Percentiles rank a stretch among this genome's conserved stretches.
Evolutionary conservation across 495 filamentous ascomycete species (phyloP).

Genomic region (Aspergillus affinis): DNA sequence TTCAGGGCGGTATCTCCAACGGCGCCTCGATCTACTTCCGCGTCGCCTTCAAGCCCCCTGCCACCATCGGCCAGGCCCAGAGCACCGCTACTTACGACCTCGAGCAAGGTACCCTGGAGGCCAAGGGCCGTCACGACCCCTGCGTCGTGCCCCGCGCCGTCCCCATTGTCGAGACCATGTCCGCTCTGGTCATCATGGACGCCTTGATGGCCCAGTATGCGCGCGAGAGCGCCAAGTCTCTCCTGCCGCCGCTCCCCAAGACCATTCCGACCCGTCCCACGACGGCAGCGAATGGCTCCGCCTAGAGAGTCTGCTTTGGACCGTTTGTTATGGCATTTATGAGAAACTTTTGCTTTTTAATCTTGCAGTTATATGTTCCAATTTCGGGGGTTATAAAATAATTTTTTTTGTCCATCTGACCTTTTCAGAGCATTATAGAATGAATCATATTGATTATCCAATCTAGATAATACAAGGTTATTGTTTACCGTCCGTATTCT

Average conservation of each 20-base stretch:
- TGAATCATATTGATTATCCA: neutral
- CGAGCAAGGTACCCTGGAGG: constrained; percentile 74
- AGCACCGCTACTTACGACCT: constrained; percentile 77
- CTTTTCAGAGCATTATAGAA: neutral
- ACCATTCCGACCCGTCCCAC: constrained; percentile 37
- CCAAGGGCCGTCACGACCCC: constrained; percentile 95
- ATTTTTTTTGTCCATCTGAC: neutral
- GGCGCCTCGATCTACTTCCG: constrained; percentile 94
- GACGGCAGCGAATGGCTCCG: constrained; percentile 3
- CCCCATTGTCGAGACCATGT: constrained; percentile 97
- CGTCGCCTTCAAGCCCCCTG: constrained; percentile 92
- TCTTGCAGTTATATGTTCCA: neutral
- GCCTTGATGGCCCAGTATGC: constrained; percentile 85
- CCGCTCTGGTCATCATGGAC: constrained; percentile 87
- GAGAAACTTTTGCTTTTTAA: neutral
- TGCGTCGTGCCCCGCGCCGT: constrained; percentile 93
- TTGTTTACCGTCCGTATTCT: neutral
- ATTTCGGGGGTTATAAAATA: neutral
- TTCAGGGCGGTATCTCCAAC: constrained; percentile 96
- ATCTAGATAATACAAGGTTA: neutral
- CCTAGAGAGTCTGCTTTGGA: neutral
- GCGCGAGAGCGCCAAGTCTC: constrained; percentile 49
- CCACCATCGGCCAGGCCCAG: constrained; percentile 93
- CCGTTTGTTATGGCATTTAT: neutral
- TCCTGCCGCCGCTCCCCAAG: constrained; percentile 40